Base-by-base conservation (phyloP, 2,329 filamentous ascomycete species). In the Sordariomycetes sp. region DNA sequence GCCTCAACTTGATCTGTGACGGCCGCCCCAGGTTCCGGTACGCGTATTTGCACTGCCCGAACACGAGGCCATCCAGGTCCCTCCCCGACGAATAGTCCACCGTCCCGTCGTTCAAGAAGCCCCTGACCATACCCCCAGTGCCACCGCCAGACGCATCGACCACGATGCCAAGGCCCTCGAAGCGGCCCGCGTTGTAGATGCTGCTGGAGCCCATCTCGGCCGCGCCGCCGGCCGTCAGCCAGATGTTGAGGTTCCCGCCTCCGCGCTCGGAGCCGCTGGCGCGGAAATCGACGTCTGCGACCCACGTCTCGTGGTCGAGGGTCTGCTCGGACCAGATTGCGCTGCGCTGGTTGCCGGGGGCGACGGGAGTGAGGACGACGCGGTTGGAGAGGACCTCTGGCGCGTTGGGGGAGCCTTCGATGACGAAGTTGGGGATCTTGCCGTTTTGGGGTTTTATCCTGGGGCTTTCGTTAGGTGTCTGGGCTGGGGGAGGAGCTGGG, bases 21-120 rank as follows among this genome's bases (percentile, higher is more conserved):
- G 90, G 86, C 5, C 87, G 82, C 20, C 94, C 94, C 24, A 95
- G 79, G 71, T 99, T 99, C 63, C 94, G 87, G 76, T 96, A 99
- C 52, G 82, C 72, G 69, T 94, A 94, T 65, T 86, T 81, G 76
- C 94, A 99, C 72, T 96, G 90, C 15, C 90, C 94, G 68, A 99
- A 99, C 17, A 92, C 88, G 56, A 96, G 78, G 63, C 81, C 84
- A 71, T 96, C 91, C 17, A 96, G 83, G 64, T 82, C 86, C 62
- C 83, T 78, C 64, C 91, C 86, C 58, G 78, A 77, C 66, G 84
- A 85, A 76, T 86, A 96, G 69, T 95, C 89, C 62, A 80, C 84
- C 42, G 76, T 81, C 54, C 91, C 92, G 69, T 97, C 94, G 72
- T 97, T 99, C 62, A 99, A 74, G 75, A 97, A 99, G 20, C 88